Conservation (phyloP, 2,329 filamentous ascomycete species). For the Penicillium sp. region DNA sequence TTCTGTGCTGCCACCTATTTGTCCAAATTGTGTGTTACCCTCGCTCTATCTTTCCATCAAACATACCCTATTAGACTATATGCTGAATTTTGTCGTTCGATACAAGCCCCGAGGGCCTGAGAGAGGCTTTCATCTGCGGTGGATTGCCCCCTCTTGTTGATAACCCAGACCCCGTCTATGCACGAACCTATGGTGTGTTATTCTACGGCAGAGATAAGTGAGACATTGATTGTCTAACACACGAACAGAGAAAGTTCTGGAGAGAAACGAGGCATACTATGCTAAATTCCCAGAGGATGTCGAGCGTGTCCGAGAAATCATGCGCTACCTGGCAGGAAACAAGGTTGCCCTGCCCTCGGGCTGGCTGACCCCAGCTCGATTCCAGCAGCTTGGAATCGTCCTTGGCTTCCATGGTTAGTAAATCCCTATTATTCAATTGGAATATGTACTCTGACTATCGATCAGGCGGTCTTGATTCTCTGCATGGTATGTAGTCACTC, state of each 20-base stretch:
- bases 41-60: background rate
- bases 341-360: constrained; percentile 73
- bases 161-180: constrained; percentile 76
- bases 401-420: constrained; percentile 74
- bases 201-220: background rate
- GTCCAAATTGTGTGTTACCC: constrained; percentile 65
- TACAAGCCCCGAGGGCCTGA: constrained; percentile 70
- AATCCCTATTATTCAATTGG: background rate
- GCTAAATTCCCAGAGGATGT: constrained; percentile 83
- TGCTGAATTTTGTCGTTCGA: background rate
- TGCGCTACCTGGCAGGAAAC: constrained; percentile 67
- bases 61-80: background rate
- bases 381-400: constrained; percentile 76
- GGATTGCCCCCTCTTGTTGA: constrained; percentile 79
- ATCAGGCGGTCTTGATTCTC: constrained; percentile 69
- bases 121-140: constrained; percentile 83
- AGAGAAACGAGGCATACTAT: constrained; percentile 82
- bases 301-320: constrained; percentile 69
- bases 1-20: constrained; percentile 86
- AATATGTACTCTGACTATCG: constrained; percentile 20
- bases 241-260: constrained; percentile 62
- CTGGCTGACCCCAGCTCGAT: constrained; percentile 71
- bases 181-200: constrained; percentile 64
- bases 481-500: constrained; percentile 63
- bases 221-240: constrained; percentile 22